Evolutionary conservation across 176 grass and related monocot genomes (phyloP).

Genomic region (Phoenix roebelenii): DNA sequence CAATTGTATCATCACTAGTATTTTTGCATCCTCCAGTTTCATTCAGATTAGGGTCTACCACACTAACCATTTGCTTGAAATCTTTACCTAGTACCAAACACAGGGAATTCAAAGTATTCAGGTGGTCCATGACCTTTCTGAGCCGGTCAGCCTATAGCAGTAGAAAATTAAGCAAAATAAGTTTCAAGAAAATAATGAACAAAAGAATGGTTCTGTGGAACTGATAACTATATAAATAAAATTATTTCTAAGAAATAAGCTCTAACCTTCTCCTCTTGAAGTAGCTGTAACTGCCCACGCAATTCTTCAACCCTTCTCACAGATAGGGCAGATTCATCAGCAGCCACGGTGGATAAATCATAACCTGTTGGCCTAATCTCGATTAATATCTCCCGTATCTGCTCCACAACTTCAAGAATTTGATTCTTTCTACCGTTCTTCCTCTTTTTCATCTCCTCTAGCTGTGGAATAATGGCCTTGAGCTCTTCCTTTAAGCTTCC

Average conservation of each 20-base stretch:
- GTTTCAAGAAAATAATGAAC: too few relatives aligned
- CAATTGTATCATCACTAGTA: constrained; percentile 36
- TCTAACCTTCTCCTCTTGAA: constrained; percentile 60
- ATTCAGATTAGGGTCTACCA: constrained; percentile 3
- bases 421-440: constrained; percentile 43
- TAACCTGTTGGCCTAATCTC: constrained; percentile 38
- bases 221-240: too few relatives aligned
- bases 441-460: constrained; percentile 42
- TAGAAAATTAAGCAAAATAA: too few relatives aligned
- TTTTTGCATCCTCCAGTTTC: constrained; percentile 10
- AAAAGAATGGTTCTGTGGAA: too few relatives aligned
- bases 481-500: constrained; percentile 62
- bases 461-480: constrained; percentile 36
- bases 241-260: not conserved
- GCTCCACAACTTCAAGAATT: constrained; percentile 35
- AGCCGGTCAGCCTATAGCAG: constrained; percentile 38
- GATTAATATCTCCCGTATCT: constrained; percentile 30
- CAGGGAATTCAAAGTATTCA: constrained; percentile 30
- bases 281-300: constrained; percentile 33
- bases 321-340: constrained; percentile 46
- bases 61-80: constrained; percentile 12
- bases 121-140: constrained; percentile 39
- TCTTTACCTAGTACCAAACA: constrained; percentile 60
- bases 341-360: not conserved
- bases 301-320: constrained; percentile 43